Evolutionary conservation across 805 yeast genomes (phyloP).

Genomic region (Ogataea pignaliae): DNA sequence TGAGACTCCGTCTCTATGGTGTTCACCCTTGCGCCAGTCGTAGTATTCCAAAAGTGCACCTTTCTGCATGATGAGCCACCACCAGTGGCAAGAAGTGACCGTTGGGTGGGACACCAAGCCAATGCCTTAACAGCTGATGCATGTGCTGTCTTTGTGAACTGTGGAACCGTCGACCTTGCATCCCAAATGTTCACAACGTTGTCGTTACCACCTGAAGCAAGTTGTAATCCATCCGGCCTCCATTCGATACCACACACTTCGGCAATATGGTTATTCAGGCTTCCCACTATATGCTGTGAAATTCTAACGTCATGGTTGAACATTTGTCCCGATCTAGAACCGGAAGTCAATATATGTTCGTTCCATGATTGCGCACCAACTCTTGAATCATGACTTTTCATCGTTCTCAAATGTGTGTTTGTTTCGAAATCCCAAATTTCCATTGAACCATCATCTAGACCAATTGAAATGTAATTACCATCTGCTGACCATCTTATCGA

Average conservation of each 20-base stretch:
- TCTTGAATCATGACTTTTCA: conserved; percentile 70
- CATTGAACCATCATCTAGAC: conserved; percentile 74
- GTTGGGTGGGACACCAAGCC: conserved; percentile 90
- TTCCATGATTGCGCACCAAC: conserved; percentile 85
- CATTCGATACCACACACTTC: conserved; percentile 93
- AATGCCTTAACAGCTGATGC: conserved; percentile 94
- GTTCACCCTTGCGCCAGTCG: conserved; percentile 81
- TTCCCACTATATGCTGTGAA: conserved; percentile 65
- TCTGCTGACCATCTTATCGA: conserved; percentile 90
- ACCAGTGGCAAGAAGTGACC: conserved; percentile 84
- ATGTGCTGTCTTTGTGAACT: conserved; percentile 73
- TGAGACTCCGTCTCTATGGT: conserved; percentile 91
- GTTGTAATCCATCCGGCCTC: conserved; percentile 75
- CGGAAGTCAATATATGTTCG: conserved; percentile 76
- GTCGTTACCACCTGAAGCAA: conserved; percentile 94
- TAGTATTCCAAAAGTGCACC: conserved; percentile 93
- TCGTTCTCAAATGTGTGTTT: conserved; percentile 67
- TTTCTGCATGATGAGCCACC: conserved; percentile 91
- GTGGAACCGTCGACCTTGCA: conserved; percentile 63
- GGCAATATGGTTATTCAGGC: conserved; percentile 66
- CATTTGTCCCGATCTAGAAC: conserved; percentile 79
- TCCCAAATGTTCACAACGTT: conserved; percentile 94
- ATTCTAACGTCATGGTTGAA: conserved; percentile 88
- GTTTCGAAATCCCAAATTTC: conserved; percentile 94
- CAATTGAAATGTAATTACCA: conserved; percentile 80